A percentile compares a stretch with the other conserved stretches of the same genome.
Conservation (phyloP, 345 rosid species). For the Erucastrum elatum region DNA sequence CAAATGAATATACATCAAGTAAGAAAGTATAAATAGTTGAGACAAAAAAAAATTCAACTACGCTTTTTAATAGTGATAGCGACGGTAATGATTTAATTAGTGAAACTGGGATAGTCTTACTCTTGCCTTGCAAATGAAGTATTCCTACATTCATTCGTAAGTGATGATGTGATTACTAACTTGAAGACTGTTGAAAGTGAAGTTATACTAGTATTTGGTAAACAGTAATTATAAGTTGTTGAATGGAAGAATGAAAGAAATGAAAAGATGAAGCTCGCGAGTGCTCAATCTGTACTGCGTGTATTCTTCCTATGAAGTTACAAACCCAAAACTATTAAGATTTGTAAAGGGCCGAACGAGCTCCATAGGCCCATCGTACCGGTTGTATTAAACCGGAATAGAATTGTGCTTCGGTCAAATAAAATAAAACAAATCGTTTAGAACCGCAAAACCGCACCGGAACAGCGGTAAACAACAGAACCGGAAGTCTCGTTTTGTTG, state of each 20-base stretch:
- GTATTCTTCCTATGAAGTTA: not conserved
- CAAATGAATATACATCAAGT: conserved; percentile 13
- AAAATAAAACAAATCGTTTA: not conserved
- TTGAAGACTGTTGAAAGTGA: not conserved
- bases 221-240: not conserved
- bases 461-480: not conserved
- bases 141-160: not conserved
- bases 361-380: not conserved
- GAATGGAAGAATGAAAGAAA: not conserved
- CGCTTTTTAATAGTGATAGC: conserved; percentile 12
- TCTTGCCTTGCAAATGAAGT: not conserved
- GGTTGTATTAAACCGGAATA: not conserved
- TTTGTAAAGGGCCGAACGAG: not conserved
- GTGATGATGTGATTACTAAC: not conserved
- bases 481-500: conserved; percentile 12
- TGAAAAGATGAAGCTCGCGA: not conserved
- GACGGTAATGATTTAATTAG: conserved; percentile 7
- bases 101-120: conserved; percentile 10
- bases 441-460: conserved; percentile 24
- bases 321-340: conserved; percentile 2
- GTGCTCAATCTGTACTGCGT: not conserved
- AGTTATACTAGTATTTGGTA: not conserved
- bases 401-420: not conserved
- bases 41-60: not conserved
- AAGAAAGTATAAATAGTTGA: not conserved